A percentile compares a stretch with the other conserved stretches of the same genome.
These are phyloP conservation scores for Curvularia sp. DNA, from an alignment of 2,329 filamentous ascomycete species.

Conservation along the genomic window DNA sequence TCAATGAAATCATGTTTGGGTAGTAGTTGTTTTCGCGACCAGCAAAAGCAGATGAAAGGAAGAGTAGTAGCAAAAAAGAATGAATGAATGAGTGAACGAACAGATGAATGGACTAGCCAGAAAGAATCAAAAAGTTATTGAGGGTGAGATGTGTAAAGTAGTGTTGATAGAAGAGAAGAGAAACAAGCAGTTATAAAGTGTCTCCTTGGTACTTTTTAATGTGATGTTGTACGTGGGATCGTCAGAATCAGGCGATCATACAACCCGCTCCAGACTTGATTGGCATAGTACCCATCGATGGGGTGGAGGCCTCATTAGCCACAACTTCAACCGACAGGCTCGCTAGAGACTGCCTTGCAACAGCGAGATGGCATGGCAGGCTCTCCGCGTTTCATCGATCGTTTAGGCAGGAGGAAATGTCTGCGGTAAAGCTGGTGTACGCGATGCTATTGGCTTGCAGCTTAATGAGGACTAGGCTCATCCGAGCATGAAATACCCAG, in stretches of 20 bases:
- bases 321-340: neutral
- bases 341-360: neutral
- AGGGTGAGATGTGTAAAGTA: neutral
- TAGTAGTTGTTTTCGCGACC: neutral
- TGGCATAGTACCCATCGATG: neutral
- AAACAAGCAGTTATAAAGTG: neutral
- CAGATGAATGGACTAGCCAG: conserved; percentile 1
- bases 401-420: neutral
- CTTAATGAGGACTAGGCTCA: neutral
- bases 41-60: neutral
- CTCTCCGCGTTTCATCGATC: neutral
- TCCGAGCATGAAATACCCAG: neutral
- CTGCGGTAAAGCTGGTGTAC: neutral
- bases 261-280: neutral
- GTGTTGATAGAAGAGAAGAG: neutral
- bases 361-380: neutral
- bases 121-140: neutral
- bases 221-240: neutral
- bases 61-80: neutral
- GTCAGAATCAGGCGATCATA: neutral
- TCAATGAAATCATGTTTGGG: neutral
- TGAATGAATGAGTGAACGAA: neutral
- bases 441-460: neutral
- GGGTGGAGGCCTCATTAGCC: neutral
- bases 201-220: neutral